phyloP scores from a whole-genome alignment of 2,329 filamentous ascomycete species.

The Colletotrichum incanum region DNA sequence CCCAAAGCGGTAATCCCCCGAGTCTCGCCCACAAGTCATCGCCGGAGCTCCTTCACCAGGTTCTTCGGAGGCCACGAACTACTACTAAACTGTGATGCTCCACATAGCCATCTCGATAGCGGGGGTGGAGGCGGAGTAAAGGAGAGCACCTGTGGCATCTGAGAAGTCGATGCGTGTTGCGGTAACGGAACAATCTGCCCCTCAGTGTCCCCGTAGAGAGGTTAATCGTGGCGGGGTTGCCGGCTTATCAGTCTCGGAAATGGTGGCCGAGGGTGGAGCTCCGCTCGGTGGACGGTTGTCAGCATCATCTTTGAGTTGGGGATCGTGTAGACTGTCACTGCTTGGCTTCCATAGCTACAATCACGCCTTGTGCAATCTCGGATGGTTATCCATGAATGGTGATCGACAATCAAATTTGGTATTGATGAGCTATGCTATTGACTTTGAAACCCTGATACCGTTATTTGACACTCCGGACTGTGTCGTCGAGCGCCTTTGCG shows the following conservation, averaged over 20 bases:
- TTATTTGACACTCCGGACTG: conserved; percentile 25
- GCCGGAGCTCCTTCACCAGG: conserved; percentile 32
- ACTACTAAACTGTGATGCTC: conserved; percentile 1
- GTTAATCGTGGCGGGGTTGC: conserved; percentile 23
- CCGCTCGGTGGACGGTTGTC: conserved; percentile 8
- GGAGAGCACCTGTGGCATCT: conserved; percentile 7
- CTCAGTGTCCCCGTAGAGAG: conserved; percentile 1
- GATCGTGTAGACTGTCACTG: background rate
- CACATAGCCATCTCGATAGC: conserved; percentile 16
- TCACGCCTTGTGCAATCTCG: background rate
- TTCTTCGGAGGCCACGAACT: conserved; percentile 12
- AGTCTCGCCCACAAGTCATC: background rate
- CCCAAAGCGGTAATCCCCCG: conserved; percentile 31
- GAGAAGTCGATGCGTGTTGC: conserved; percentile 4
- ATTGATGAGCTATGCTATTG: background rate
- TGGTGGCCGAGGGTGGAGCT: conserved; percentile 38
- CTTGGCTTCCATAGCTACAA: too few species aligned
- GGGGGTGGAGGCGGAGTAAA: conserved; percentile 33
- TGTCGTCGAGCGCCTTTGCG: conserved; percentile 45
- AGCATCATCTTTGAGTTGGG: background rate
- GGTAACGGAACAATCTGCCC: background rate
- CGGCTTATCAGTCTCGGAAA: conserved; percentile 36
- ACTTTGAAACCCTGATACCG: too few species aligned
- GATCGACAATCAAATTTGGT: background rate
- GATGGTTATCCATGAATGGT: background rate